Evolutionary conservation across 371 early-diverging fungal species (phyloP), one percentile per base, ranked within the genome.

Genomic region (Apophysomyces sp.): DNA sequence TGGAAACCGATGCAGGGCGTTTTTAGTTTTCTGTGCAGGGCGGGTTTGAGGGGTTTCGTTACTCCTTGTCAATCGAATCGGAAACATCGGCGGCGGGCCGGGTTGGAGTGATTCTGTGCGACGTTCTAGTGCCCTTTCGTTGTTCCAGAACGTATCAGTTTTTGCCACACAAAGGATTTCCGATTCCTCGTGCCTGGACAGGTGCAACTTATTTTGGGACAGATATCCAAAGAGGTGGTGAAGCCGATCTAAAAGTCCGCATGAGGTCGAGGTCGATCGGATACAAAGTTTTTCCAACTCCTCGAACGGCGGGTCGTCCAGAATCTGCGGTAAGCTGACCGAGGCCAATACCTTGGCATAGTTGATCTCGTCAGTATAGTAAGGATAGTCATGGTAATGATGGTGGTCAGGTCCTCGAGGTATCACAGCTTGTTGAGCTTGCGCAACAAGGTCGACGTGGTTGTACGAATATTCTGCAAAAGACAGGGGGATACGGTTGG

Each of bases 251-350:
- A 44, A 44, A 21, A 44, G n/a, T 21, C 49, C 49, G 11, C 18
- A 1, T 21, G 21, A 4, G 1, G 24, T 21, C 0, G 49, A 44
- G 49, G 6, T 21, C 3, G 49, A 44, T 9, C 21, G 16, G 2
- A 44, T 44, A 44, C 49, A 21, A 21, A 44, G 11, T 51, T 15
- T 41, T n/a, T 52, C 31, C 34, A 59, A 29, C 16, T 59, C 41
- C 18, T 59, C 59, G 15, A 59, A 59, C 13, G 59, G 59, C 15
- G 59, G 59, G 15, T 59, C 59, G n/a, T 59, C 59, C 32, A 59
- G 32, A 3, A 21, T 36, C 12, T 29, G 44, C 6, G 59, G 59
- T 31, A 59, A 32, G 1, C 21, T 3, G 11, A 44, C 49, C n/a
- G 11, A 44, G 21, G 21, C 24, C 7, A 44, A 21, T 9, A 44